Evolutionary conservation across 164 flowering plant species (phyloP).

Genomic region (Santalum album): DNA sequence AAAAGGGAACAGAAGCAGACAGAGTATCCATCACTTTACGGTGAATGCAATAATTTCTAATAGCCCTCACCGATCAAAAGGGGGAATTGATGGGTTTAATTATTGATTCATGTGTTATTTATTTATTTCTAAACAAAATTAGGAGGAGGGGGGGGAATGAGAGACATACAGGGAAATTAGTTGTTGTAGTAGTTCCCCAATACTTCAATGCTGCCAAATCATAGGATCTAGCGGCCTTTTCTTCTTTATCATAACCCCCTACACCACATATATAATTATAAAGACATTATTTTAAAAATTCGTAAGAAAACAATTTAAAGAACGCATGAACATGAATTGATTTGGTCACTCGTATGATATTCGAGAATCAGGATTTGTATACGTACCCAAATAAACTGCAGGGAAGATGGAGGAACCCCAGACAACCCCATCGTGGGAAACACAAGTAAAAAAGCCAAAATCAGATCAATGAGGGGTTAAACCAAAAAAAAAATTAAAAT

Average conservation of each 20-base stretch:
- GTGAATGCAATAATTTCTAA: too few relatives aligned
- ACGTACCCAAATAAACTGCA: constrained; percentile 88
- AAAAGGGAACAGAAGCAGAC: neutral
- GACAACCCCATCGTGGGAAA: neutral
- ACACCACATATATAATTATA: neutral
- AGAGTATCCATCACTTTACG: neutral
- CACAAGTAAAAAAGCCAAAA: too few relatives aligned
- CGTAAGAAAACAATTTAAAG: too few relatives aligned
- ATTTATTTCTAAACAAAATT: too few relatives aligned
- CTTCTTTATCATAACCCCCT: constrained; percentile 99
- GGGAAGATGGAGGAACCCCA: neutral
- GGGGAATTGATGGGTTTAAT: too few relatives aligned
- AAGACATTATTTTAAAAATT: neutral
- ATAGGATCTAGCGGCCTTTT: constrained; percentile 90
- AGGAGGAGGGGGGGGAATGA: neutral
- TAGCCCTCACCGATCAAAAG: too few relatives aligned
- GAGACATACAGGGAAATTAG: constrained; percentile 68
- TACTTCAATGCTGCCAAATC: constrained; percentile 94
- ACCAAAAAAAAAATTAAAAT: too few relatives aligned
- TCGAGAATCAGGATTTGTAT: neutral
- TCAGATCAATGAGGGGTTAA: too few relatives aligned
- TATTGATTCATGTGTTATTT: too few relatives aligned
- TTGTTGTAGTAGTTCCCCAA: constrained; percentile 90
- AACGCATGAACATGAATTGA: too few relatives aligned
- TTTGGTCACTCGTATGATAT: neutral